These are phyloP conservation scores for Pelagophyceae sp. DNA, from an alignment of 352 stramenopile species.

Conservation along the genomic window DNA sequence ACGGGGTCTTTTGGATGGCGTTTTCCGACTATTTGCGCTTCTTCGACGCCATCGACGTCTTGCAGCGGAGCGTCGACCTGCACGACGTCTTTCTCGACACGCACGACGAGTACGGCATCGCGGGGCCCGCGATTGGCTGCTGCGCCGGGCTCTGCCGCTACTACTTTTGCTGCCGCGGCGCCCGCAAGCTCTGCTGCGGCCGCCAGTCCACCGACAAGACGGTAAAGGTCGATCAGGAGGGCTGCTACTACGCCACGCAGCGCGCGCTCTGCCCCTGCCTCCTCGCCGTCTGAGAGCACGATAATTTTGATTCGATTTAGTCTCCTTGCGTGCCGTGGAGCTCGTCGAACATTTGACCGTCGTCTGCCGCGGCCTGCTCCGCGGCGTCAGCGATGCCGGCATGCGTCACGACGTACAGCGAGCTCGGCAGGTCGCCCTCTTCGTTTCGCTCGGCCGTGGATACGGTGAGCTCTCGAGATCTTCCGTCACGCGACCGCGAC, in stretches of 20 bases:
- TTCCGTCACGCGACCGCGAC: too few species aligned
- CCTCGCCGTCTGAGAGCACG: not conserved
- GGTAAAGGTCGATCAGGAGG: not conserved
- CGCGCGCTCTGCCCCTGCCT: not conserved
- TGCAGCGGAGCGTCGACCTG: slow-evolving; percentile 13
- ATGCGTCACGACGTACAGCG: too few species aligned
- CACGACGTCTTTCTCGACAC: slow-evolving; percentile 16
- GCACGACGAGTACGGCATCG: not conserved
- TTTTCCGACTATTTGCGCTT: slow-evolving; percentile 33
- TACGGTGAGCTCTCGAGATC: too few species aligned
- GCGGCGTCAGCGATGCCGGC: too few species aligned
- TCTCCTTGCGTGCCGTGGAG: too few species aligned
- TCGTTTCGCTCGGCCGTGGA: too few species aligned
- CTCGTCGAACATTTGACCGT: too few species aligned
- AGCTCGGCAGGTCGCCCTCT: too few species aligned
- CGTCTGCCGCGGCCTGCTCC: not conserved
- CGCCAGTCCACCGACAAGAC: not conserved
- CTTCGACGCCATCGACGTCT: slow-evolving; percentile 19
- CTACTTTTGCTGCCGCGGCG: not conserved
- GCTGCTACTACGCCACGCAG: too few species aligned
- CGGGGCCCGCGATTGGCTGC: not conserved
- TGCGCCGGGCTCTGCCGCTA: not conserved
- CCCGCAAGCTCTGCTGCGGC: slow-evolving; percentile 9
- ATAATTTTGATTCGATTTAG: too few species aligned
- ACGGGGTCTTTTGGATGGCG: slow-evolving; percentile 54